Conservation (phyloP, 2,329 filamentous ascomycete genomes). For the Dactylellina leptospora region DNA sequence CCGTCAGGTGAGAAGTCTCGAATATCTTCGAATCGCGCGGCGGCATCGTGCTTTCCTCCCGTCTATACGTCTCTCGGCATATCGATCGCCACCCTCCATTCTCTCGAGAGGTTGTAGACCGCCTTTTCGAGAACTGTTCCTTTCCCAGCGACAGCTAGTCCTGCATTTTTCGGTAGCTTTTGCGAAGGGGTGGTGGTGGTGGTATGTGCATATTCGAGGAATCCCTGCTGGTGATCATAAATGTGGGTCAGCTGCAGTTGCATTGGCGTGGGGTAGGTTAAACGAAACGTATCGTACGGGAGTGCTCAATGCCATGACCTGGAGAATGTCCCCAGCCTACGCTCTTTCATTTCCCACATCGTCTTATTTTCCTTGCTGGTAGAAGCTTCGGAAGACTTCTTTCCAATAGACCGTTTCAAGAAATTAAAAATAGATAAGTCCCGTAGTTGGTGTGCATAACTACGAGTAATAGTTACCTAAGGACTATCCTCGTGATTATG, state of each 20-base stretch:
- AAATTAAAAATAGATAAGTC: slow-evolving; percentile 27
- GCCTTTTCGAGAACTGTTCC: slow-evolving; percentile 1
- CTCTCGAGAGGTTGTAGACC: not conserved
- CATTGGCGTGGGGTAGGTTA: slow-evolving; percentile 42
- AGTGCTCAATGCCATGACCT: too few relatives aligned
- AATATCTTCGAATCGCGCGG: too few relatives aligned
- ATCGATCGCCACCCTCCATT: not conserved
- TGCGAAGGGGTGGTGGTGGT: slow-evolving; percentile 26
- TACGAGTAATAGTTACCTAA: slow-evolving; percentile 40
- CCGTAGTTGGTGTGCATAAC: slow-evolving; percentile 10
- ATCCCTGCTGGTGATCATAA: slow-evolving; percentile 51
- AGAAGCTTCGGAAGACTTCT: slow-evolving; percentile 1
- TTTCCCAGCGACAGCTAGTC: slow-evolving; percentile 12
- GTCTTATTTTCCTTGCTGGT: slow-evolving; percentile 4
- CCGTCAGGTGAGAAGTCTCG: slow-evolving; percentile 31
- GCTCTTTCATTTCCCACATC: slow-evolving; percentile 6
- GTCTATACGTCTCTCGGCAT: slow-evolving; percentile 15
- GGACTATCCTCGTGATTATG: slow-evolving; percentile 38
- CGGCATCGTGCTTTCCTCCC: too few relatives aligned
- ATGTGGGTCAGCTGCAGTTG: slow-evolving; percentile 50
- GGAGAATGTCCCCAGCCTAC: slow-evolving; percentile 18
- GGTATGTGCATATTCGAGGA: slow-evolving; percentile 37
- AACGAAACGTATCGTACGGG: not conserved
- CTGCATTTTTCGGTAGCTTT: slow-evolving; percentile 18
- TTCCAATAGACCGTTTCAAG: not conserved